Evolutionary conservation across 495 filamentous ascomycete genomes (phyloP).

Genomic region (Chaetomium fimeti): DNA sequence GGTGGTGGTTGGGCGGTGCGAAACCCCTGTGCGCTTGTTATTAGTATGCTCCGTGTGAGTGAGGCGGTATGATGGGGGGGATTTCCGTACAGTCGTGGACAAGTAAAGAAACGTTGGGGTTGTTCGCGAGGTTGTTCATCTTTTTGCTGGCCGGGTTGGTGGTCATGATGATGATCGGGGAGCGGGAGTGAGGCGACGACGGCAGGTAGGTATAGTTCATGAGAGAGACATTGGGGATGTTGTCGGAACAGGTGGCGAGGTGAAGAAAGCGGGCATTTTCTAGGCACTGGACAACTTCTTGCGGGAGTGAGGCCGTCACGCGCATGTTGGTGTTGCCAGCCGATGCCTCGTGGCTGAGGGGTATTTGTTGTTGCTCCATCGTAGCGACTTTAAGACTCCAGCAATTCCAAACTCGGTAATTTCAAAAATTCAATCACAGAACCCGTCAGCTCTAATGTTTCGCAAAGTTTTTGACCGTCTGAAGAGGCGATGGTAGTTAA

Average conservation of each 20-base stretch:
- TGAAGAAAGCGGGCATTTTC: constrained; percentile 97
- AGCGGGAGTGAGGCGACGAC: constrained; percentile 66
- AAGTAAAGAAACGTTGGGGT: constrained; percentile 89
- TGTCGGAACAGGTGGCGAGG: constrained; percentile 80
- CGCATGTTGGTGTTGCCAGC: constrained; percentile 69
- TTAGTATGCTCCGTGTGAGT: neutral
- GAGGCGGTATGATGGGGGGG: neutral
- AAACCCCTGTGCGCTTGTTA: constrained; percentile 58
- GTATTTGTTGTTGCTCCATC: constrained; percentile 53
- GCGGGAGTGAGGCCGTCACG: constrained; percentile 65
- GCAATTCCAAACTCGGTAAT: too few relatives aligned
- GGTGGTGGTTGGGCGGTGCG: constrained; percentile 82
- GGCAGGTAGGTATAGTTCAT: constrained; percentile 99
- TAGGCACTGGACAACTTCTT: constrained; percentile 83
- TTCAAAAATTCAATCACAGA: too few relatives aligned
- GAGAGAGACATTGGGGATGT: constrained; percentile 88
- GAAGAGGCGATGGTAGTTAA: neutral
- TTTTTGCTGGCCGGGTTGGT: constrained; percentile 86
- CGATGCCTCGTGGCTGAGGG: constrained; percentile 73
- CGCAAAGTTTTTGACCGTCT: neutral
- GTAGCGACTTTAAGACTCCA: neutral
- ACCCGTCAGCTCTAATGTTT: neutral
- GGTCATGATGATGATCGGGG: constrained; percentile 86
- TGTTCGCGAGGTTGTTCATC: constrained; percentile 78
- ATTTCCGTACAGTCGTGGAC: constrained; percentile 88